Evolutionary conservation across 495 filamentous ascomycete species (phyloP).

Genomic region (Aspergillus conjunctus): DNA sequence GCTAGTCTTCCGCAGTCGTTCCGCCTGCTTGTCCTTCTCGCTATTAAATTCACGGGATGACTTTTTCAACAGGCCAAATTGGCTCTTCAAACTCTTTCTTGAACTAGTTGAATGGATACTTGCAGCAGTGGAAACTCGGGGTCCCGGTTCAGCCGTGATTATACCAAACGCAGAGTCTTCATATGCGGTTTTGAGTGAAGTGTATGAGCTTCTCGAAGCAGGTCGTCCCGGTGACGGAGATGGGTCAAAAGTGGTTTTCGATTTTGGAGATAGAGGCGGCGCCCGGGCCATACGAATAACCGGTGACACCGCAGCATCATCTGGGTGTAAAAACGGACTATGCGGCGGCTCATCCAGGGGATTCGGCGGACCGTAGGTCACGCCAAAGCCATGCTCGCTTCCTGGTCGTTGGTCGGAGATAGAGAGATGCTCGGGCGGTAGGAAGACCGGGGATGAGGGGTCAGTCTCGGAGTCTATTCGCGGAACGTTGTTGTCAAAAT

Average conservation of each 20-base stretch:
- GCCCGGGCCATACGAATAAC: constrained; percentile 85
- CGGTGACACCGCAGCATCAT: constrained; percentile 78
- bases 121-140: constrained; percentile 39
- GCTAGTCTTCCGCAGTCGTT: constrained; percentile 40
- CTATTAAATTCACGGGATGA: constrained; percentile 40
- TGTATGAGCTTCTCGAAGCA: constrained; percentile 43
- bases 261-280: constrained; percentile 71
- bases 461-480: constrained; percentile 50
- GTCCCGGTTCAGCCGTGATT: constrained; percentile 45
- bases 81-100: constrained; percentile 42
- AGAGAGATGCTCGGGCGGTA: constrained; percentile 39
- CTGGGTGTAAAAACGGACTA: constrained; percentile 57
- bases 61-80: constrained; percentile 38
- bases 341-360: constrained; percentile 36
- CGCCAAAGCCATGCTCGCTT: constrained; percentile 60
- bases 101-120: constrained; percentile 49
- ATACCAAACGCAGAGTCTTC: constrained; percentile 47
- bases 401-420: constrained; percentile 29
- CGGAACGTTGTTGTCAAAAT: constrained; percentile 68
- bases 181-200: constrained; percentile 36
- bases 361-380: constrained; percentile 67
- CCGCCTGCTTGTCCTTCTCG: constrained; percentile 39
- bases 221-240: constrained; percentile 33
- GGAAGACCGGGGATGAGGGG: constrained; percentile 49
- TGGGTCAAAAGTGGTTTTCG: constrained; percentile 25